Conservation (phyloP, 176 grass and related monocot species). For the Musa acuminata region DNA sequence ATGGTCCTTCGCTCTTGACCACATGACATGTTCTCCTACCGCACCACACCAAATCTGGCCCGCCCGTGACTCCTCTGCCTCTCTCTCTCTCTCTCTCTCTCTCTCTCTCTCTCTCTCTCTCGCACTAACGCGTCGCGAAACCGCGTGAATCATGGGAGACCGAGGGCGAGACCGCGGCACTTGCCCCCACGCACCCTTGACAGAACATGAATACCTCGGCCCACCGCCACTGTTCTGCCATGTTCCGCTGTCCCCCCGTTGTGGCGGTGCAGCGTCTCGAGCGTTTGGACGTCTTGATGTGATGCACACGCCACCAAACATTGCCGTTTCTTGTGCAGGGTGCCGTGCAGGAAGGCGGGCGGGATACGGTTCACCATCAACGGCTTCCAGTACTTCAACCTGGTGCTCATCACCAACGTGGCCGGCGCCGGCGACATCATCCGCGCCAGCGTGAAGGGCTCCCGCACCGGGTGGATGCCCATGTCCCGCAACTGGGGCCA, state of each 20-base stretch:
- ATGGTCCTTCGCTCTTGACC: conserved; percentile 1
- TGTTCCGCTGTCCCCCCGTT: neutral
- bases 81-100: too few relatives aligned
- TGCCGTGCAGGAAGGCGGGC: conserved; percentile 38
- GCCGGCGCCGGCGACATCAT: conserved; percentile 45
- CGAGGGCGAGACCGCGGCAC: neutral
- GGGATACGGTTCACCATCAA: conserved; percentile 45
- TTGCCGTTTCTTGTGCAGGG: conserved; percentile 2
- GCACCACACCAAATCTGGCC: neutral
- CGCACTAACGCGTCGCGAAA: neutral
- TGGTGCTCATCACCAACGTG: conserved; percentile 53
- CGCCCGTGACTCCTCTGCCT: neutral
- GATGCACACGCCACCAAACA: neutral
- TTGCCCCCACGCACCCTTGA: neutral
- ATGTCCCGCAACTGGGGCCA: conserved; percentile 58
- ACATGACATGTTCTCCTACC: neutral
- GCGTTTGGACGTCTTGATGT: neutral
- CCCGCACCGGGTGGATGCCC: conserved; percentile 34
- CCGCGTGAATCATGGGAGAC: conserved; percentile 7
- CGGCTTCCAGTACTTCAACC: conserved; percentile 50
- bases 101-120: neutral
- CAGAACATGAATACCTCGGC: neutral
- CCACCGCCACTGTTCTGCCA: neutral
- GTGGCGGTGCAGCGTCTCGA: neutral
- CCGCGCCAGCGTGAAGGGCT: conserved; percentile 36